These are phyloP conservation scores for Diplocarpon mali DNA, from an alignment of 2,329 filamentous ascomycete genomes.

Conservation along the genomic window DNA sequence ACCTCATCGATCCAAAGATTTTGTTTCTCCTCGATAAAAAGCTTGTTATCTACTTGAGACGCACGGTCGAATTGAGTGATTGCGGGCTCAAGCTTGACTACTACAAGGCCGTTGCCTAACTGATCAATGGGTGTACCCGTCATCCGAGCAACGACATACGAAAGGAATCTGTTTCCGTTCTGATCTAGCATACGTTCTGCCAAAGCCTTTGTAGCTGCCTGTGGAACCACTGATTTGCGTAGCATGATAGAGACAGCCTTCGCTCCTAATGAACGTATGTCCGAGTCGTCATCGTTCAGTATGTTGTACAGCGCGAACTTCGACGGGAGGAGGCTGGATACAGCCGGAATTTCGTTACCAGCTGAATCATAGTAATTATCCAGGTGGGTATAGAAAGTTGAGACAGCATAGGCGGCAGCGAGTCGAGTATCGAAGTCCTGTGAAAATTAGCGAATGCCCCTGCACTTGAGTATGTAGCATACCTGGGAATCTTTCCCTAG, in stretches of 20 bases:
- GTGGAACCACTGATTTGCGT: slow-evolving; percentile 33
- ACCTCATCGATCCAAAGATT: slow-evolving; percentile 88
- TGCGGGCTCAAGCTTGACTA: slow-evolving; percentile 23
- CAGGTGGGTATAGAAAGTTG: slow-evolving; percentile 27
- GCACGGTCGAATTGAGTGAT: slow-evolving; percentile 34
- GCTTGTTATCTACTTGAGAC: slow-evolving; percentile 47
- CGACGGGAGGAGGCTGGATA: background rate
- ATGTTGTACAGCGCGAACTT: background rate
- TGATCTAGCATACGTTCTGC: slow-evolving; percentile 7
- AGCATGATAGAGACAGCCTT: slow-evolving; percentile 29
- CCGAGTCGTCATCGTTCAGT: slow-evolving; percentile 8
- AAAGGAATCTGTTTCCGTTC: slow-evolving; percentile 4
- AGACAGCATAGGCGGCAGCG: slow-evolving; percentile 34
- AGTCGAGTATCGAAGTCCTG: slow-evolving; percentile 52
- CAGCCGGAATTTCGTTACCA: background rate
- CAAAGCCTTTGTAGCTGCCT: slow-evolving; percentile 12
- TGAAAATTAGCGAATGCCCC: slow-evolving; percentile 6
- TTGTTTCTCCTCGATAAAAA: slow-evolving; percentile 85
- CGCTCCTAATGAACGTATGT: slow-evolving; percentile 6
- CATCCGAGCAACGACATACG: slow-evolving; percentile 14
- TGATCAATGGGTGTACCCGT: slow-evolving; percentile 10
- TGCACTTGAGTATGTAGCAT: background rate
- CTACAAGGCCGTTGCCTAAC: background rate
- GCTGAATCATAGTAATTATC: background rate
- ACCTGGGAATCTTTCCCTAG: slow-evolving; percentile 2